Percentiles rank a stretch among this genome's conserved stretches.
These are phyloP conservation scores for Cryptococcus sp. DNA, from an alignment of 1,284 basidiomycete genomes.

Conservation along the genomic window DNA sequence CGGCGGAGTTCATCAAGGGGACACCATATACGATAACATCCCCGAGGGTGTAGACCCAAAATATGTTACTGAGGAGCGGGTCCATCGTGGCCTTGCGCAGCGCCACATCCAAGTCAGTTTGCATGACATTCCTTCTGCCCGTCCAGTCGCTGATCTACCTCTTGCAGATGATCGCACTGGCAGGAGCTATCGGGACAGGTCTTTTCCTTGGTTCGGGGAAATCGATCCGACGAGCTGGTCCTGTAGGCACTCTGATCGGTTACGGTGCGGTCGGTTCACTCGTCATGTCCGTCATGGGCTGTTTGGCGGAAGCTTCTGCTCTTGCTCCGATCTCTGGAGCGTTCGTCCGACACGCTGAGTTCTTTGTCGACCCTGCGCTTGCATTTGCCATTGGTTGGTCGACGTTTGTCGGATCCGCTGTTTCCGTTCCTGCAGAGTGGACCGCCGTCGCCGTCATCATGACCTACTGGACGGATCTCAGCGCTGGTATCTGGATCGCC, in stretches of 20 bases:
- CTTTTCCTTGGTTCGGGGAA: conserved; percentile 31
- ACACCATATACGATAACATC: conserved; percentile 8
- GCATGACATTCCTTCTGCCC: no score
- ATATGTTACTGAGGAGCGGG: conserved; percentile 13
- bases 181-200: conserved; percentile 37
- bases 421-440: conserved; percentile 19
- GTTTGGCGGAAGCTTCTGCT: conserved; percentile 19
- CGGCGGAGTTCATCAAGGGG: no score
- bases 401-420: conserved; percentile 11
- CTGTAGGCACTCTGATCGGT: conserved; percentile 15
- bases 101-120: conserved; percentile 22
- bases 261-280: conserved; percentile 18
- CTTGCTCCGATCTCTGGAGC: conserved; percentile 18
- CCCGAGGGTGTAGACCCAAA: conserved; percentile 16
- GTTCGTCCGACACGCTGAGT: conserved; percentile 13
- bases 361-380: conserved; percentile 21
- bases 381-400: conserved; percentile 20
- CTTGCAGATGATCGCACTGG: conserved; percentile 30
- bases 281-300: conserved; percentile 18
- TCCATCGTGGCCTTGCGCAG: conserved; percentile 18
- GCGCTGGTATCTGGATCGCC: conserved; percentile 20
- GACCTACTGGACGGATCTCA: conserved; percentile 25
- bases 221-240: conserved; percentile 15
- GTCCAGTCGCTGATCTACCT: neutral
- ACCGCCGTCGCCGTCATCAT: conserved; percentile 21